Evolutionary conservation across 352 stramenopile genomes (phyloP), one percentile per base, ranked within the genome.

Genomic region (Phytophthora litchii): DNA sequence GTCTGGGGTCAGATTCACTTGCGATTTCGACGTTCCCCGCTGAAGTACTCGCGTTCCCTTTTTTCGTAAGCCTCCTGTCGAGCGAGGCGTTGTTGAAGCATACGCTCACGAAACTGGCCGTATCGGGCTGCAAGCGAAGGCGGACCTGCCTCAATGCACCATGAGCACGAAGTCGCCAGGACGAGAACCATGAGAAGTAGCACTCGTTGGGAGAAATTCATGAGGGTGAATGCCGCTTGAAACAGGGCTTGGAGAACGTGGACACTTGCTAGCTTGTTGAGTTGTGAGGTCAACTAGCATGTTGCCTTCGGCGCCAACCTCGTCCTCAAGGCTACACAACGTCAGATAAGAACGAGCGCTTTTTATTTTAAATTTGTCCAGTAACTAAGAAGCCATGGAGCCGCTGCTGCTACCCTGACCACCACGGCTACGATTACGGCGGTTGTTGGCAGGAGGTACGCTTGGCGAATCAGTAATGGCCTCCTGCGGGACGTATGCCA

Each of bases 401-500:
- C 60, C 56, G 27, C 65, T 74, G 47, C 56, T 74, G 37, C 66
- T 74, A 8, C 61, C 62, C 27, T 71, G 60, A 48, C 61, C 71
- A 6, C 13, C 60, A 14, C 66, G 66, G 47, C 31, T 68, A 32
- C 52, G 56, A 25, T 71, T 64, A 12, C 51, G 55, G 41, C 34
- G 45, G 21, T 11, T 42, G 45, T 3, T 35, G 3, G 32, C 19
- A 20, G 25, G 29, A 20, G 27, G 35, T 16, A 56, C 31, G 46
- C 51, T 71, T 43, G 37, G 25, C 3, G 46, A 44, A 32, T 73
- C 68, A 23, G 40, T 35, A 32, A n/a, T 56, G 12, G 46, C 48
- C 52, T 91, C 81, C 4, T 70, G 70, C 11, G 83, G 83, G 16
- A 91, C 80, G 40, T 83, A 91, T 10, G 72, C 79, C 86, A 94